These are phyloP conservation scores for Leccinum pachyderme DNA, from an alignment of 1,284 basidiomycete species.

Conservation along the genomic window DNA sequence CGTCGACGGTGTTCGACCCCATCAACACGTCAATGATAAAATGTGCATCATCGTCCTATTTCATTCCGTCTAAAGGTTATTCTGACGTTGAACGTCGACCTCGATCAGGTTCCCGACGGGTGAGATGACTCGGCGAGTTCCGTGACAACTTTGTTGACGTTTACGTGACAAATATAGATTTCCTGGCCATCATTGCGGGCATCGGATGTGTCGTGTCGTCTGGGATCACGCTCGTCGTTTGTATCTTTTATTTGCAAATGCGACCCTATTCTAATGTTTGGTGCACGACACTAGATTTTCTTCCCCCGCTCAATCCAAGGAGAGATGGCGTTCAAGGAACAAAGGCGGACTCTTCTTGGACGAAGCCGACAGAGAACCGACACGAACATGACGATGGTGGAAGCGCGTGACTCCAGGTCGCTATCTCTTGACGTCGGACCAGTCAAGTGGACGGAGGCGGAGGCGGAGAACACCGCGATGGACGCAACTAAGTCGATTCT, in stretches of 20 bases:
- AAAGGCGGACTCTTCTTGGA: conserved; percentile 29
- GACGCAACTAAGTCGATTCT: neutral
- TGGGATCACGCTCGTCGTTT: conserved; percentile 67
- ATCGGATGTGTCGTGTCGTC: conserved; percentile 67
- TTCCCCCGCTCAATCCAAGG: conserved; percentile 70
- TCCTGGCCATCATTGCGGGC: conserved; percentile 55
- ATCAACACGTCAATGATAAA: conserved; percentile 62
- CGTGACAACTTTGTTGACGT: neutral
- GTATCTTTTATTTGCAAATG: too few species aligned
- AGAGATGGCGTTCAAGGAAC: conserved; percentile 55
- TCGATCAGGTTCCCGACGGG: conserved; percentile 32
- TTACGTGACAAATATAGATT: conserved; percentile 38
- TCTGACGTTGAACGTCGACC: neutral
- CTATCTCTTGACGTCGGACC: neutral
- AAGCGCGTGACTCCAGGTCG: neutral
- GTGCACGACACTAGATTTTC: conserved; percentile 54
- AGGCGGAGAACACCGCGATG: neutral
- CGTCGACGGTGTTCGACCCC: conserved; percentile 59
- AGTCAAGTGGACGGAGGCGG: neutral
- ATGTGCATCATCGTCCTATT: conserved; percentile 34
- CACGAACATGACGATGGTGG: neutral
- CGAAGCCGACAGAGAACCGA: neutral
- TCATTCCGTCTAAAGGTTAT: neutral
- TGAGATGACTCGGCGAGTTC: conserved; percentile 1
- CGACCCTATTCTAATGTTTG: too few species aligned